These are phyloP conservation scores for Yarrowia osloensis DNA, from an alignment of 805 yeast species.

Conservation along the genomic window DNA sequence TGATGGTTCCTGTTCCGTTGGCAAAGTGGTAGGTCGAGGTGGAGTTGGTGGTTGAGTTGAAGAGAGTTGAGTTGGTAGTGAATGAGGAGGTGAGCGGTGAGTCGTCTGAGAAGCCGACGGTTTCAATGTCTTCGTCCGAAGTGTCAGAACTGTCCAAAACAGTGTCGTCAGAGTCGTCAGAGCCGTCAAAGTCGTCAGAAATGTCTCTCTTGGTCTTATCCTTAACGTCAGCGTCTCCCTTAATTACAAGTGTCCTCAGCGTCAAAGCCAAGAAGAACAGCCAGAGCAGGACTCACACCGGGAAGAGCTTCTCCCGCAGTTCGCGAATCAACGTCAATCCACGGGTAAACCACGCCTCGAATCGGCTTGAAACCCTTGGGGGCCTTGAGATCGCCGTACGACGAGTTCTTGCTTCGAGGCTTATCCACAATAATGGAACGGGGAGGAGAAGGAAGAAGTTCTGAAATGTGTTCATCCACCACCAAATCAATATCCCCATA, in stretches of 20 bases:
- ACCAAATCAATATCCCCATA: conserved; percentile 45
- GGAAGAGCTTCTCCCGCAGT: conserved; percentile 9
- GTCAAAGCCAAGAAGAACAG: neutral
- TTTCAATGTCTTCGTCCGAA: neutral
- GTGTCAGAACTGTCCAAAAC: neutral
- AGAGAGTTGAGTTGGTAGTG: neutral
- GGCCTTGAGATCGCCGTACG: neutral
- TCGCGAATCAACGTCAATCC: conserved; percentile 43
- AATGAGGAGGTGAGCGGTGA: too few relatives aligned
- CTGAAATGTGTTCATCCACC: conserved; percentile 49
- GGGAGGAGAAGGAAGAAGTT: conserved; percentile 47
- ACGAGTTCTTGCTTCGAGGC: neutral
- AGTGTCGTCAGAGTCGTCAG: neutral
- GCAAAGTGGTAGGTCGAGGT: neutral
- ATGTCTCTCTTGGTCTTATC: neutral
- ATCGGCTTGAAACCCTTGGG: neutral
- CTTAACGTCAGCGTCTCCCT: neutral
- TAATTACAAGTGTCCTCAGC: neutral
- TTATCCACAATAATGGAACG: neutral
- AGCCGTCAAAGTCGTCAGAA: too few relatives aligned
- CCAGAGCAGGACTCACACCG: neutral
- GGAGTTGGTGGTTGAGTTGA: neutral
- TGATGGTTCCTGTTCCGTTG: conserved; percentile 37
- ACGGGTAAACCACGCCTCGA: conserved; percentile 52
- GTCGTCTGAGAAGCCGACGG: too few relatives aligned